phyloP scores from a whole-genome alignment of 371 early-diverging fungal genomes.

The Mortierella sp. region DNA sequence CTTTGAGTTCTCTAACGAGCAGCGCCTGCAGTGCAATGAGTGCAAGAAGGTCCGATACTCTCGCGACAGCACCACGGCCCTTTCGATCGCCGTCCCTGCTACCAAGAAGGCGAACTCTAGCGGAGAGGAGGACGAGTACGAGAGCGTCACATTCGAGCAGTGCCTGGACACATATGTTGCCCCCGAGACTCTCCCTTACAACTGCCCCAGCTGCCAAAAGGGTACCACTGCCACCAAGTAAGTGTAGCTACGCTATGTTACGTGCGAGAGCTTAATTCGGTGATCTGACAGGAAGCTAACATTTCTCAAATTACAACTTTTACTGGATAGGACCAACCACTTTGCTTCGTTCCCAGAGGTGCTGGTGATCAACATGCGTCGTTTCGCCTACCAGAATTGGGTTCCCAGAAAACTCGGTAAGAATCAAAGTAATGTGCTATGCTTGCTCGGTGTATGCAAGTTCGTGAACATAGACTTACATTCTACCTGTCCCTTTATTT shows the following conservation, averaged over 20 bases:
- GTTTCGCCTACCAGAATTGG: conserved; percentile 93
- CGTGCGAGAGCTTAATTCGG: not conserved
- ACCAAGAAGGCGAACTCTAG: conserved; percentile 47
- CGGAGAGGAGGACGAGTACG: conserved; percentile 61
- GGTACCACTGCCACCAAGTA: conserved; percentile 80
- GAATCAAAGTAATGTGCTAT: not conserved
- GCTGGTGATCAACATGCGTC: conserved; percentile 83
- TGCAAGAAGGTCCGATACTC: conserved; percentile 89
- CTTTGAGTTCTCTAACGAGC: conserved; percentile 86
- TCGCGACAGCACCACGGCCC: conserved; percentile 68
- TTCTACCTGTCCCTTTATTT: conserved; percentile 16
- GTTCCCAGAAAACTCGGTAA: conserved; percentile 86
- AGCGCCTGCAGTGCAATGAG: conserved; percentile 87
- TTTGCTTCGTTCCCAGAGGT: conserved; percentile 91
- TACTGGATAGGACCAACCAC: conserved; percentile 68
- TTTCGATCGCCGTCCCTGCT: conserved; percentile 85
- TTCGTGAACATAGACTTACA: not conserved
- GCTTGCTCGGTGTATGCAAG: not conserved
- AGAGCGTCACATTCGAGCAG: conserved; percentile 79
- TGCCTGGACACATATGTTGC: conserved; percentile 79
- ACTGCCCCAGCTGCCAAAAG: conserved; percentile 85
- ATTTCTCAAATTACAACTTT: not conserved
- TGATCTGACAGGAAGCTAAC: not conserved
- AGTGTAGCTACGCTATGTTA: conserved; percentile 6
- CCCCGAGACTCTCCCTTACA: conserved; percentile 78